Evolutionary conservation across 225 moss, liverwort and hornwort genomes (phyloP).

Genomic region (Polytrichum commune): DNA sequence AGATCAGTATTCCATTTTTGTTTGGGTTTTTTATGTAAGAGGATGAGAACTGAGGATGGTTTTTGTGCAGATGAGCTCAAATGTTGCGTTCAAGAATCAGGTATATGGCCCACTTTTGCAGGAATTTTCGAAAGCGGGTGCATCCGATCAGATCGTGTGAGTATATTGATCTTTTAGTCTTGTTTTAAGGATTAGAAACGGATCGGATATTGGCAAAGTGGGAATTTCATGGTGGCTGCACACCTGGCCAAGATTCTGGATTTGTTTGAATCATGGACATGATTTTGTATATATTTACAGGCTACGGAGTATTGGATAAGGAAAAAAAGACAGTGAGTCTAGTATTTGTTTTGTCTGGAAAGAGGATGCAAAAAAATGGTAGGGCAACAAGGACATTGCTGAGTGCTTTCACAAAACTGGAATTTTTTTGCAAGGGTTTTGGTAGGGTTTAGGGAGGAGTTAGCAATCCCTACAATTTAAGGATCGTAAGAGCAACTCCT

Average conservation of each 20-base stretch:
- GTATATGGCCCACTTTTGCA: constrained; percentile 3
- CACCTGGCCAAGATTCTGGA: too few species aligned
- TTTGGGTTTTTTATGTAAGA: background rate
- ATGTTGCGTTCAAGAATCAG: constrained; percentile 2
- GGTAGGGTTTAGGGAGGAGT: constrained; percentile 8
- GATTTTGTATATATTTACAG: too few species aligned
- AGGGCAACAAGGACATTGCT: too few species aligned
- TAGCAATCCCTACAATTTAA: background rate
- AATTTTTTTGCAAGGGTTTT: background rate
- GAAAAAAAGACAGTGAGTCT: too few species aligned
- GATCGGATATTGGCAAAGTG: background rate
- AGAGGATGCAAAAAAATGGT: too few species aligned
- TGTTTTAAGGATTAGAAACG: background rate
- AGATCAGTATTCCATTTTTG: too few species aligned
- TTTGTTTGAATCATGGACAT: too few species aligned
- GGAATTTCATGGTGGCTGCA: too few species aligned
- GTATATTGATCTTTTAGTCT: background rate
- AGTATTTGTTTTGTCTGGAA: too few species aligned
- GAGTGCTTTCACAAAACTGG: too few species aligned
- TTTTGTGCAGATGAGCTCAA: constrained; percentile 8
- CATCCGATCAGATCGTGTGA: constrained; percentile 13
- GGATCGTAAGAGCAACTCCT: too few species aligned
- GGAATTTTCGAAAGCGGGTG: constrained; percentile 8
- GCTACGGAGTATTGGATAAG: too few species aligned
- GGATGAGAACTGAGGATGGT: background rate